Evolutionary conservation across 306 rosid species (phyloP), one percentile per base, ranked within the genome.

Genomic region (Lithocarpus polystachyus): DNA sequence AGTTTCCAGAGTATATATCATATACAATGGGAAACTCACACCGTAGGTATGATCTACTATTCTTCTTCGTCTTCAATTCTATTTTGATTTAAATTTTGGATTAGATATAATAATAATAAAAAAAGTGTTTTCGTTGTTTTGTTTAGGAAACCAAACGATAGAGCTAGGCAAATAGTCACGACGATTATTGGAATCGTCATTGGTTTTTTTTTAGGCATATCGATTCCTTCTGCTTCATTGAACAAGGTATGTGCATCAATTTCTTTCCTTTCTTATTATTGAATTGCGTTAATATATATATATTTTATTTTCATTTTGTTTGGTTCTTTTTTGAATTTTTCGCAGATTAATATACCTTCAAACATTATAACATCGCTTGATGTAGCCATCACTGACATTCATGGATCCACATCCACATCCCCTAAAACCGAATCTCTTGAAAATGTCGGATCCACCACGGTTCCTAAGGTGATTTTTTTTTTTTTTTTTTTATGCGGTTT

Each of bases 301-400:
- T 40, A 0, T 37, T 37, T 37, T 7, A 6, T 6, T 1, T 35
- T 35, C 9, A 4, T 31, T 82, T 75, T 84, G 75, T 75, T 61
- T 88, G 77, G 68, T 72, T 57, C 2, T 72, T 54, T 52, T 48
- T 19, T 13, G 40, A 76, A 75, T 64, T 55, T 80, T 86, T 88
- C 75, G 86, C 98, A 96, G 99, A 82, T 90, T 88, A 85, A 86
- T 84, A 88, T 93, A 84, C 91, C 91, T 80, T 85, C 99, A 81
- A 83, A 88, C 86, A 68, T 89, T 75, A 75, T 83, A 77, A 60
- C 85, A 78, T 90, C 99, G 93, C 77, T 87, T 81, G 92, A 92
- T 82, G 86, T 87, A 79, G 88, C 91, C 80, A 77, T 78, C 73
- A 73, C 85, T 75, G 93, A 89, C 70, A 83, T 87, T 70, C 89